Evolutionary conservation across 192 early-diverging fungal species (phyloP), one percentile per base, ranked within the genome.

Genomic region (Rhizoclosmatium globosum): DNA sequence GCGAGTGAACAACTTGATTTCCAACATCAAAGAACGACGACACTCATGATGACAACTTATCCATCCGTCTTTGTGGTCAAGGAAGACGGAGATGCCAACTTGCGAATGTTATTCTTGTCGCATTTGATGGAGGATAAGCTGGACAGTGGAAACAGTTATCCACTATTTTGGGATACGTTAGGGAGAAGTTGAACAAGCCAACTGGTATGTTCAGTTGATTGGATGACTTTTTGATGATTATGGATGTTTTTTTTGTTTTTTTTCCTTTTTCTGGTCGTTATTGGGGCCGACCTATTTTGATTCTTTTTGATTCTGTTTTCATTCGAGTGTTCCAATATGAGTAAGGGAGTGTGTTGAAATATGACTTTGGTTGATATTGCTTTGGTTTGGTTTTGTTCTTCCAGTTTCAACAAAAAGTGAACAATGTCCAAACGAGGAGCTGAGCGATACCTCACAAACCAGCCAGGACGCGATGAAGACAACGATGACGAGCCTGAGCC

Each of bases 51-150:
- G 77, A 94, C 82, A 87, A 89, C 69, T 74, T 91, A 87, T 67
- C 95, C 96, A 2, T 87, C 91, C 23, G 77, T 95, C 23, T 94
- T 94, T 80, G 82, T 99, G 53, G 91, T 96, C 64, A 95, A 95
- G 85, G 96, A 99, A 81, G 96, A 99, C 77, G 94, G 94, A 17
- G 95, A 97, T 73, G 90, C 92, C 31, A 86, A 84, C 3, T 69
- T 97, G 73, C 89, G 97, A 4, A 86, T 94, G 85, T 89, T 89
- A 93, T 95, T 98, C 86, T 75, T 94, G 76, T 91, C 92, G 65
- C 94, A 95, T 76, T 82, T 99, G 79, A 88, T 97, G n/a, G 96
- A 98, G 80, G 97, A 99, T 82, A 91, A 95, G 66, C 93, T 92
- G 43, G 92, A 95, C 50, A 89, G 69, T 41, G 76, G 74, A 38